Evolutionary conservation across 2,329 filamentous ascomycete genomes (phyloP).

Genomic region (Chaetomium sp.): DNA sequence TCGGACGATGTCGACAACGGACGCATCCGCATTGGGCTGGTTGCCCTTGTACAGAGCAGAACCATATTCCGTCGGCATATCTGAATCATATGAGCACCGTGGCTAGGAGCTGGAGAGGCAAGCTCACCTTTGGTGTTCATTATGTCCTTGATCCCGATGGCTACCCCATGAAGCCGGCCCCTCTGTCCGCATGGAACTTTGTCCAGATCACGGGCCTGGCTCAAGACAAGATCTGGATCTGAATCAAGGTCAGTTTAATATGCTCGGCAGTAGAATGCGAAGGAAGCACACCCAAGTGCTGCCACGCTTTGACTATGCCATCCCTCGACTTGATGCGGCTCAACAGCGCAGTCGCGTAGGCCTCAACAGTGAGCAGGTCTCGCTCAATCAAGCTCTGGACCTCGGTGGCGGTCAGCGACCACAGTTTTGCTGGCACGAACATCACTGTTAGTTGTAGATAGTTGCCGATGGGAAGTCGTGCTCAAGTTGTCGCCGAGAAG

Average conservation of each 20-base stretch:
- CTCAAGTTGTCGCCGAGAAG: too few species aligned
- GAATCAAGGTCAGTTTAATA: not conserved
- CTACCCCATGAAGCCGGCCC: constrained; percentile 51
- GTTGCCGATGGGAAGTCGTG: too few species aligned
- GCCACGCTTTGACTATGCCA: not conserved
- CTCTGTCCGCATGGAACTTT: constrained; percentile 39
- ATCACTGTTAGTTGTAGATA: too few species aligned
- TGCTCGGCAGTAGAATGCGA: not conserved
- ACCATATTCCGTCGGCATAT: constrained; percentile 52
- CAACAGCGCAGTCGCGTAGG: not conserved
- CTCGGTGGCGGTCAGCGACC: too few species aligned
- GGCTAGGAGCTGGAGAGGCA: too few species aligned
- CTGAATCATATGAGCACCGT: constrained; percentile 16
- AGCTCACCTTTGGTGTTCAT: constrained; percentile 42
- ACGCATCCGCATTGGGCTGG: constrained; percentile 44
- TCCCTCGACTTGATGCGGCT: not conserved
- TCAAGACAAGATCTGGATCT: not conserved
- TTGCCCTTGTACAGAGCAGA: constrained; percentile 47
- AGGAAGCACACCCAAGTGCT: not conserved
- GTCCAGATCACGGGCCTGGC: constrained; percentile 45
- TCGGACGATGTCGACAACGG: constrained; percentile 44
- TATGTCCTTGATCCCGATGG: constrained; percentile 55
- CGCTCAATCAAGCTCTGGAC: too few species aligned
- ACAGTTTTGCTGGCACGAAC: too few species aligned
- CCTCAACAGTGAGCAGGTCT: not conserved